Conservation (phyloP, 2,329 filamentous ascomycete species). For the Talaromyces amestolkiae region DNA sequence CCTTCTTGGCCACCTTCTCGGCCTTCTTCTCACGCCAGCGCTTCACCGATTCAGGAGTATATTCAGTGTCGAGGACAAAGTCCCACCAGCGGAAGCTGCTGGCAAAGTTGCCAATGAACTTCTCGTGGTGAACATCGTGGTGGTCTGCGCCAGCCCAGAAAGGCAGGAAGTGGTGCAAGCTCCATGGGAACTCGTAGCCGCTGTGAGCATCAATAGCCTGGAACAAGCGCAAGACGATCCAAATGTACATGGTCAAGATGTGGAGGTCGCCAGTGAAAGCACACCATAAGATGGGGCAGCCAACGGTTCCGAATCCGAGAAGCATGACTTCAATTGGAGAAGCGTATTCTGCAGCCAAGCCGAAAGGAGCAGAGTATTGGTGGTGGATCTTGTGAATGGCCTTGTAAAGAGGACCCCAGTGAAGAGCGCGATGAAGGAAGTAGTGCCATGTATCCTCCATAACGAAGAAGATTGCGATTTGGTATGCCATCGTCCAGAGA, state of each 20-base stretch:
- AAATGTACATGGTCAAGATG: conserved; percentile 95
- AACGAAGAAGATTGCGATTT: conserved; percentile 92
- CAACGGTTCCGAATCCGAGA: conserved; percentile 81
- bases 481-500: conserved; percentile 79
- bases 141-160: conserved; percentile 98
- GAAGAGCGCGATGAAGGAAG: conserved; percentile 88
- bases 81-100: conserved; percentile 99
- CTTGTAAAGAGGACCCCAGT: conserved; percentile 95
- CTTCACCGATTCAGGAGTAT: conserved; percentile 81
- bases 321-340: conserved; percentile 97
- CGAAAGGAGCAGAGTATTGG: conserved; percentile 96
- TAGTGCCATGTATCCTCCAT: conserved; percentile 98
- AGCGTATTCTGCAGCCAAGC: conserved; percentile 93
- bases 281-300: conserved; percentile 79
- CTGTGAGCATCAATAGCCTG: conserved; percentile 98
- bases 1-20: conserved; percentile 17
- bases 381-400: conserved; percentile 98
- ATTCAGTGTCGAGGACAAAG: conserved; percentile 88
- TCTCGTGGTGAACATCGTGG: conserved; percentile 96
- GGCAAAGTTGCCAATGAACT: conserved; percentile 96
- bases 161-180: conserved; percentile 87
- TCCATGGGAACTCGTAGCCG: conserved; percentile 98
- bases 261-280: conserved; percentile 82
- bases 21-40: conserved; percentile 64
- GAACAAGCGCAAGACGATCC: conserved; percentile 90